Evolutionary conservation across 2,329 filamentous ascomycete species (phyloP).

Genomic region (Fusarium chlamydosporum): DNA sequence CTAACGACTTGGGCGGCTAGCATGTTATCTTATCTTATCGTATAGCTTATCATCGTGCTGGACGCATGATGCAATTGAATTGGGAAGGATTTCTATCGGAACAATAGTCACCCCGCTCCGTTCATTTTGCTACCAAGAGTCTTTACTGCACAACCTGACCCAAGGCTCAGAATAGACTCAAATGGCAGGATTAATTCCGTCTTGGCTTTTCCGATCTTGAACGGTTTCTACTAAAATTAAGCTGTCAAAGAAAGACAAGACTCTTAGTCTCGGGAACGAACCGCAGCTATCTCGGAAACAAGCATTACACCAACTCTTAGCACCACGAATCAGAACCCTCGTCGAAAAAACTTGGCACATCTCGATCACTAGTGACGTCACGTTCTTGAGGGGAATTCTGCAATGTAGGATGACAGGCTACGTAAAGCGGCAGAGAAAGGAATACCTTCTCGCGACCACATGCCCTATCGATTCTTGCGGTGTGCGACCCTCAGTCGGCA

Average conservation of each 20-base stretch:
- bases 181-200: no score
- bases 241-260: conserved; percentile 25
- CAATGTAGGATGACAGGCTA: conserved; percentile 23
- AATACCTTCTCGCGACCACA: neutral
- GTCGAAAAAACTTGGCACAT: conserved; percentile 29
- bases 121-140: no score
- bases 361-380: conserved; percentile 19
- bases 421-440: neutral
- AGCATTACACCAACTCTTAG: conserved; percentile 7
- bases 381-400: conserved; percentile 9
- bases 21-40: neutral
- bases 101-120: neutral
- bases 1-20: neutral
- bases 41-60: neutral
- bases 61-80: neutral
- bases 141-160: no score
- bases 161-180: no score
- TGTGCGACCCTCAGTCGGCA: conserved; percentile 3
- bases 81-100: neutral
- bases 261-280: conserved; percentile 15
- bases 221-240: conserved; percentile 22
- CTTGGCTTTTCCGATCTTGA: neutral
- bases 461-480: conserved; percentile 16
- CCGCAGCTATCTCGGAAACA: conserved; percentile 19
- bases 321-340: conserved; percentile 6